Evolutionary conservation across 164 flowering plant genomes (phyloP).

Genomic region (Stephania cephalantha): DNA sequence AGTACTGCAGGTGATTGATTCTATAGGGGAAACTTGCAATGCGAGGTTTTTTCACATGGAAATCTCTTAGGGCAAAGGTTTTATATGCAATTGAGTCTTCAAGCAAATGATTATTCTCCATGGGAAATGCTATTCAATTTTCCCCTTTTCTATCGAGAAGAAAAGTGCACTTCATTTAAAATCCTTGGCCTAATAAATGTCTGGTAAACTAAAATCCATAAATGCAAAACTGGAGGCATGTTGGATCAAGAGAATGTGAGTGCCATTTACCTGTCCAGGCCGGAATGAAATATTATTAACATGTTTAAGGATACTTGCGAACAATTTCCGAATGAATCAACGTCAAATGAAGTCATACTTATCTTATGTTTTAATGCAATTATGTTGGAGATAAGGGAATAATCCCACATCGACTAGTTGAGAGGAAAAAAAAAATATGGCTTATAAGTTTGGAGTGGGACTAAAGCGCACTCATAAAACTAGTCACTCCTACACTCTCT

Average conservation of each 20-base stretch:
- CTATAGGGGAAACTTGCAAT: not conserved
- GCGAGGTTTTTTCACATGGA: not conserved
- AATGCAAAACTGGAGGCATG: not conserved
- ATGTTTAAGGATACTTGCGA: not conserved
- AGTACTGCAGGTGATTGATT: not conserved
- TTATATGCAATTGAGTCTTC: not conserved
- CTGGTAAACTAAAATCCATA: not conserved
- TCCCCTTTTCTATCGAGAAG: not conserved
- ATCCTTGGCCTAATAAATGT: not conserved
- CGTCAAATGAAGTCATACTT: not conserved
- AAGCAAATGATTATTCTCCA: not conserved
- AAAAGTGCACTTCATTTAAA: not conserved
- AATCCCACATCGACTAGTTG: no score
- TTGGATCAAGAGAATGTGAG: not conserved
- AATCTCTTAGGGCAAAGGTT: not conserved
- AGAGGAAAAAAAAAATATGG: no score
- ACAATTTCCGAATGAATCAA: not conserved
- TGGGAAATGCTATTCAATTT: not conserved
- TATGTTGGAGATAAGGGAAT: not conserved
- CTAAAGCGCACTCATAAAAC: no score
- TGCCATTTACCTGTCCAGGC: not conserved
- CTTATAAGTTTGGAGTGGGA: no score
- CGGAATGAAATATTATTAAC: not conserved
- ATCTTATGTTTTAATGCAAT: not conserved
- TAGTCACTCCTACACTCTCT: no score